Base-by-base conservation (phyloP, 306 rosid genomes). In the Prinsepia uniflora region DNA sequence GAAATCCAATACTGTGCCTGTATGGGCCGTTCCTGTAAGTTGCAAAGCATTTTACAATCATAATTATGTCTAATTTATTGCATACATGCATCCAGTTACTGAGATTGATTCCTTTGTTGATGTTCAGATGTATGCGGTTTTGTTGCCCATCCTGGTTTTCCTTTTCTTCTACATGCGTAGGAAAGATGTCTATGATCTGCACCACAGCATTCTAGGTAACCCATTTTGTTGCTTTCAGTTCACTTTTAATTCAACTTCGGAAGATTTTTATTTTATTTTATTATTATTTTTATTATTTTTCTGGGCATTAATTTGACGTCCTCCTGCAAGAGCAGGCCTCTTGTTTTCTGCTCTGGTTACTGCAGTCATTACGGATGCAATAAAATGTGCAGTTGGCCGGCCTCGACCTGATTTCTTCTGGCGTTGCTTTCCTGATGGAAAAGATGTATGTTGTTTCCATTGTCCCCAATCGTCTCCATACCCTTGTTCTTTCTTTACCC, bases 361-460 rank as follows among this genome's bases (percentile, higher is more conserved):
- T 34, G 99, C 72, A 6, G 92, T 94, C 42, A 14, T 91, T 68
- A 94, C 99, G 0, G 99, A 94, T 61, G 83, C 97, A 41, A 87
- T 94, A 4, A 94, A 94, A 82, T 57, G 79, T 63, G 99, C 76
- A 6, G 97, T 91, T 73, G 99, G 99, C 69, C 85, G 99, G 65
- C 99, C 99, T 44, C 88, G 99, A 13, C 99, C 99, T 3, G 90
- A 94, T 75, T 94, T 94, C 90, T 94, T 87, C 71, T 94, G 97
- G 97, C 97, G 99, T 9, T 94, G 99, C 75, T 94, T 94, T 75
- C 95, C 97, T 4, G 85, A 94, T 72, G 99, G 99, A 67, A 62
- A 36, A 19, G 91, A 87, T 70, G 97, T 87, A 78, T 22, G 65
- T 15, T 65, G 36, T 30, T 30, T 30, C 36, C 36, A 30, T 30